Conservation (phyloP, 352 stramenopile genomes). For the Pythium monospermum region DNA sequence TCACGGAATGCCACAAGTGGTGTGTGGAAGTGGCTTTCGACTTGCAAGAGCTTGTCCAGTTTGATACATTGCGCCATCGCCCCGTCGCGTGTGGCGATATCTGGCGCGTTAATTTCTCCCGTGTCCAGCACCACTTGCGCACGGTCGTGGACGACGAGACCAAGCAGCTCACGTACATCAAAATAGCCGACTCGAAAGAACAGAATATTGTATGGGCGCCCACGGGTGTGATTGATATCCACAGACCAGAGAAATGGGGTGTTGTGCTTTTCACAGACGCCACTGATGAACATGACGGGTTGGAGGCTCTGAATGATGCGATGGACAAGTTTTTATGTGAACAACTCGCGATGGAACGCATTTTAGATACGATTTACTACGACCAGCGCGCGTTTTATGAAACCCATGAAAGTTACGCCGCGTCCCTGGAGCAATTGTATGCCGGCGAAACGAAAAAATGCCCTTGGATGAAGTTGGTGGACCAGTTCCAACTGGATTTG, state of each 20-base stretch:
- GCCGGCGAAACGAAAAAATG: conserved; percentile 19
- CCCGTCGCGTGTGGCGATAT: conserved; percentile 34
- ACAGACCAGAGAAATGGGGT: conserved; percentile 67
- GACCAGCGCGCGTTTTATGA: conserved; percentile 46
- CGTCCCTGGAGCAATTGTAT: conserved; percentile 39
- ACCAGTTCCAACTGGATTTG: conserved; percentile 27
- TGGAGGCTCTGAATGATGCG: conserved; percentile 31
- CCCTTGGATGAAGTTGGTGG: conserved; percentile 24
- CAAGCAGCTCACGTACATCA: conserved; percentile 42
- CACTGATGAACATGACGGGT: conserved; percentile 31
- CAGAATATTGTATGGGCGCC: conserved; percentile 75
- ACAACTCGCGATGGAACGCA: conserved; percentile 48
- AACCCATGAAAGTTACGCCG: conserved; percentile 35
- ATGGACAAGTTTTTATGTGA: conserved; percentile 38
- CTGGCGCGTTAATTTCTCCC: conserved; percentile 88
- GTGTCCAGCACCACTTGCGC: conserved; percentile 77
- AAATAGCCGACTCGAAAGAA: conserved; percentile 41
- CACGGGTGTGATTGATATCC: conserved; percentile 71
- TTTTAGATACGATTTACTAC: conserved; percentile 70
- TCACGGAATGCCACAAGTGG: conserved; percentile 62
- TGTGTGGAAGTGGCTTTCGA: conserved; percentile 79
- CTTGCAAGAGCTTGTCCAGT: conserved; percentile 59
- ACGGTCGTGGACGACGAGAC: conserved; percentile 41
- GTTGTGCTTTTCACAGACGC: conserved; percentile 59
- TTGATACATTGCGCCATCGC: conserved; percentile 38